Conservation (phyloP, 768 basidiomycete genomes). For the Lepiota venenata region DNA sequence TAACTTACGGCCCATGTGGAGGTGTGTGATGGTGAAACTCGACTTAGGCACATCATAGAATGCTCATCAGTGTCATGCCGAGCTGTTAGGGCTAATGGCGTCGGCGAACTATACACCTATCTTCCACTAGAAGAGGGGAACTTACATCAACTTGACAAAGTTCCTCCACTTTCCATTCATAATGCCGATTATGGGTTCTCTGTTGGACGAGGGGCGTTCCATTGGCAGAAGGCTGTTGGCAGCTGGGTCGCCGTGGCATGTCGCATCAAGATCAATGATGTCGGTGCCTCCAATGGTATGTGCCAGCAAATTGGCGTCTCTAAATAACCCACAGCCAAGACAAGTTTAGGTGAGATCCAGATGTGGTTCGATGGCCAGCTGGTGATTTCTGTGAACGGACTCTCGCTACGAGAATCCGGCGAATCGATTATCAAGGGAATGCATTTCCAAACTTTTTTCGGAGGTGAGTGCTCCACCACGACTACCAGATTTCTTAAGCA, state of each 20-base stretch:
- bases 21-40: slow-evolving; percentile 30
- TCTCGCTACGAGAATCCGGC: slow-evolving; percentile 43
- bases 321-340: background rate
- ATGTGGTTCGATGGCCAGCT: slow-evolving; percentile 60
- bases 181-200: slow-evolving; percentile 64
- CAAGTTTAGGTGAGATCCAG: slow-evolving; percentile 54
- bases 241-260: slow-evolving; percentile 62
- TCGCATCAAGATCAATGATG: slow-evolving; percentile 66
- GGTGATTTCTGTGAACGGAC: slow-evolving; percentile 46
- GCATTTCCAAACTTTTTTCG: slow-evolving; percentile 80
- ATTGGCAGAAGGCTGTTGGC: slow-evolving; percentile 46
- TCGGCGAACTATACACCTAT: slow-evolving; percentile 70
- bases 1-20: slow-evolving; percentile 72
- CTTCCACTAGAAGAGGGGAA: slow-evolving; percentile 51
- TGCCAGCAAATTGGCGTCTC: too few relatives aligned
- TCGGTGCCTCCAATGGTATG: slow-evolving; percentile 55
- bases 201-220: slow-evolving; percentile 64
- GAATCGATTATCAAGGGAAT: slow-evolving; percentile 58
- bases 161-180: slow-evolving; percentile 45
- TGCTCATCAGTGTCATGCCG: background rate
- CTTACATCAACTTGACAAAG: slow-evolving; percentile 33
- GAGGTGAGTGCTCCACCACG: slow-evolving; percentile 38
- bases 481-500: background rate
- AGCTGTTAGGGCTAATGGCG: slow-evolving; percentile 40
- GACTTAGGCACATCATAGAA: background rate